Evolutionary conservation across 331 rosid species (phyloP).

Genomic region (Cucumis variabilis): DNA sequence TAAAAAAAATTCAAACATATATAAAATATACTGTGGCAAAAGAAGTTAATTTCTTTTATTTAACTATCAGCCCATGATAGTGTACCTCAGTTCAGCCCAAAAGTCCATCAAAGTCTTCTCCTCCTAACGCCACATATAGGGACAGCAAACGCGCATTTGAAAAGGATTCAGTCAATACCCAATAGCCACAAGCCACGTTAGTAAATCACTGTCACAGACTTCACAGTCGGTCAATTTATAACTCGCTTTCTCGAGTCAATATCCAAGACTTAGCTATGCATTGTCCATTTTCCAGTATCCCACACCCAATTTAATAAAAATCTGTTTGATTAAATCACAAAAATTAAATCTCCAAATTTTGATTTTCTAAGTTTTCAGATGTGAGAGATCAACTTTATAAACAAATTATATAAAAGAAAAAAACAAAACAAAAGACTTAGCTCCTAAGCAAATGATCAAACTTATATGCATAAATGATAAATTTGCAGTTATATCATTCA

Average conservation of each 20-base stretch:
- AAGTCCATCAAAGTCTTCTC: not conserved
- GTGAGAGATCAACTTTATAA: too few species aligned
- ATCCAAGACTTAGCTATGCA: not conserved
- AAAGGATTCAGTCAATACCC: not conserved
- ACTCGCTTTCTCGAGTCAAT: not conserved
- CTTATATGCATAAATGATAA: not conserved
- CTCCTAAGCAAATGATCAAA: not conserved
- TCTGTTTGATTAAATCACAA: too few species aligned
- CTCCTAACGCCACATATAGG: not conserved
- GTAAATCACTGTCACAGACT: not conserved
- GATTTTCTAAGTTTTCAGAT: too few species aligned
- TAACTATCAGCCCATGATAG: not conserved
- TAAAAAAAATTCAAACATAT: too few species aligned
- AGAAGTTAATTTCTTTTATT: too few species aligned
- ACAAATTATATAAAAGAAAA: too few species aligned
- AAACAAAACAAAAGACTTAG: not conserved
- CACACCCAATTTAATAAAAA: too few species aligned
- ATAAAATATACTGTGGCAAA: too few species aligned
- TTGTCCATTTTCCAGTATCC: too few species aligned
- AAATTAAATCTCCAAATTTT: too few species aligned
- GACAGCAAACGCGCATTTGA: not conserved
- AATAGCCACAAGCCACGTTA: not conserved
- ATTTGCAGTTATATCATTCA: not conserved
- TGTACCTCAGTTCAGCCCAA: slow-evolving; percentile 12
- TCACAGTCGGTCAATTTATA: slow-evolving; percentile 8